phyloP scores from a whole-genome alignment of 2,329 filamentous ascomycete genomes.

The Cephalotrichum gorgonifer region DNA sequence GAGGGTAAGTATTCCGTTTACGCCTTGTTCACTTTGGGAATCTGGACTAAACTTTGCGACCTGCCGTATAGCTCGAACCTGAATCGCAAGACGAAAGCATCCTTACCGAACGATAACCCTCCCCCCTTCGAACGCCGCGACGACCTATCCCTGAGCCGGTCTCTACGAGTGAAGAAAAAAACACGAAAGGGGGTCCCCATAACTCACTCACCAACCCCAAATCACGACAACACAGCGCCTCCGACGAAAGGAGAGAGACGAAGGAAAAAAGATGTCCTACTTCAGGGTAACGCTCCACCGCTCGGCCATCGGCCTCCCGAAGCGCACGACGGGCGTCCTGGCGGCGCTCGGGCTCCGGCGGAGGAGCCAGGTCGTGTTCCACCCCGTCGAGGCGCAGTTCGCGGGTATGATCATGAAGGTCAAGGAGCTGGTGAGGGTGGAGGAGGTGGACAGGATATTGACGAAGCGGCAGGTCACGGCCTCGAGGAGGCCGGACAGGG shows the following conservation, averaged over 20 bases:
- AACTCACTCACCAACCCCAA: neutral
- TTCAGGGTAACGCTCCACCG: conserved; percentile 89
- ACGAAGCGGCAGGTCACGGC: conserved; percentile 59
- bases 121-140: no score
- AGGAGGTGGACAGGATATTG: conserved; percentile 60
- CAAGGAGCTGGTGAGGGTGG: conserved; percentile 79
- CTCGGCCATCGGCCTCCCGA: conserved; percentile 78
- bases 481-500: conserved; percentile 62
- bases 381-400: conserved; percentile 68
- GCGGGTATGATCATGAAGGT: conserved; percentile 90
- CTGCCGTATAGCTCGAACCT: no score
- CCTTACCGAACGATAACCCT: no score
- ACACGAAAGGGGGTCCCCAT: neutral
- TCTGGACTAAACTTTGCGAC: no score
- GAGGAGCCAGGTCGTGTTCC: conserved; percentile 80
- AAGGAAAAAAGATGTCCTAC: conserved; percentile 49
- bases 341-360: conserved; percentile 76
- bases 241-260: conserved; percentile 1
- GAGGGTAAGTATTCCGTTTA: no score
- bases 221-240: neutral
- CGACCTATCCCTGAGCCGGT: no score
- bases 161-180: no score
- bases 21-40: no score
- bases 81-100: no score
- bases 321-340: conserved; percentile 70